Conservation (phyloP, 768 basidiomycete species). For the Podaxis sp. region DNA sequence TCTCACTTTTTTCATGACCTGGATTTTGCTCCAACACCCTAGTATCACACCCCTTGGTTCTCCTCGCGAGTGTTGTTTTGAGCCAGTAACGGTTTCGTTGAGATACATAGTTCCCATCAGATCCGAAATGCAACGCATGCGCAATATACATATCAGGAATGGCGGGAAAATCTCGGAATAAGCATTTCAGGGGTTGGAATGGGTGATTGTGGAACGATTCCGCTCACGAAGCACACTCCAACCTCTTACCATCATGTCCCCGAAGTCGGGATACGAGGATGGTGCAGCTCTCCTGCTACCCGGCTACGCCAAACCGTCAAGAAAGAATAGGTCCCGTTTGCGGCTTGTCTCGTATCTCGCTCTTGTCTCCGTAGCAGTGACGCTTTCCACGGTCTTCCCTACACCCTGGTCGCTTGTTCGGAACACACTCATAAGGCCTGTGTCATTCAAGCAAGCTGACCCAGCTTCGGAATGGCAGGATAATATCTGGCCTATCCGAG, state of each 20-base stretch:
- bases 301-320: background rate
- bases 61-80: background rate
- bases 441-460: conserved; percentile 21
- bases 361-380: conserved; percentile 30
- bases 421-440: conserved; percentile 20
- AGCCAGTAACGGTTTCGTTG: background rate
- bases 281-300: background rate
- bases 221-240: background rate
- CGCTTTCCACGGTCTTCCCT: conserved; percentile 32
- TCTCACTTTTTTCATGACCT: no score
- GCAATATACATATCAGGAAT: background rate
- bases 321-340: background rate
- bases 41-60: background rate
- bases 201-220: background rate
- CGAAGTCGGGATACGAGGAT: background rate
- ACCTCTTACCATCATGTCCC: conserved; percentile 3
- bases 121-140: background rate
- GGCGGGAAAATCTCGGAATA: background rate
- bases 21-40: background rate
- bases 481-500: conserved; percentile 62
- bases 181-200: background rate
- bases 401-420: conserved; percentile 31
- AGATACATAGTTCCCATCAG: background rate
- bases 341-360: conserved; percentile 19
- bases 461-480: conserved; percentile 43